Evolutionary conservation across 1,284 basidiomycete species (phyloP), one percentile per base, ranked within the genome.

Genomic region (Taiwanofungus camphoratus): DNA sequence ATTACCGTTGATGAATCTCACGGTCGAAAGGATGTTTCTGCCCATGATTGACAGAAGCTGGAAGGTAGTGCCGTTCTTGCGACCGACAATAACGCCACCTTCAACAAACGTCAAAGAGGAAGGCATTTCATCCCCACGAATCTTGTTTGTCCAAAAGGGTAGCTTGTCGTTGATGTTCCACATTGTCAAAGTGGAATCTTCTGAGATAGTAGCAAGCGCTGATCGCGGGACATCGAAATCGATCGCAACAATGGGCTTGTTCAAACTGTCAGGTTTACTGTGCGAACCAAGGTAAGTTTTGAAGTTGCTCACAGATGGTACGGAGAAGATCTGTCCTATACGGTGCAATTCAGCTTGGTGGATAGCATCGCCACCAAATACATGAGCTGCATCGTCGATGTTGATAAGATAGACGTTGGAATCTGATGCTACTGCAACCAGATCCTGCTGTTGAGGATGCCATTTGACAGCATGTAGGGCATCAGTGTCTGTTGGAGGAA

Each of bases 61-160:
- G 70, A 87, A 82, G 48, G 86, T 63, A 0, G 87, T 90, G 24
- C 86, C 86, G 44, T 85, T 87, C 66, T 74, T 87, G 55, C 86
- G 74, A 30, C 87, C 87, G 34, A 91, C 69, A 40, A 90, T 74
- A 36, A 91, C 76, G 16, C 85, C 86, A 27, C 79, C 79, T 46
- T 89, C 86, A 39, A 89, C 79, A 55, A 89, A 87, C 11, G 79
- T 83, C 48, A 90, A 65, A 1, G 86, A 89, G 3, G 87, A 89
- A 1, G 87, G 87, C 7, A 71, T 59, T 45, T 87, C 87, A 29
- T 89, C 84, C 26, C 87, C 87, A 12, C 76, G 74, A 53, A 90
- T 74, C 56, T 77, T 81, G 56, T 84, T 75, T 15, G 76, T 76
- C 61, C 81, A 80, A 65, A 87, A 86, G 1, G 85, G 78, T 33